phyloP scores from a whole-genome alignment of 768 basidiomycete genomes.

The Naganishia vaughanmartiniae region DNA sequence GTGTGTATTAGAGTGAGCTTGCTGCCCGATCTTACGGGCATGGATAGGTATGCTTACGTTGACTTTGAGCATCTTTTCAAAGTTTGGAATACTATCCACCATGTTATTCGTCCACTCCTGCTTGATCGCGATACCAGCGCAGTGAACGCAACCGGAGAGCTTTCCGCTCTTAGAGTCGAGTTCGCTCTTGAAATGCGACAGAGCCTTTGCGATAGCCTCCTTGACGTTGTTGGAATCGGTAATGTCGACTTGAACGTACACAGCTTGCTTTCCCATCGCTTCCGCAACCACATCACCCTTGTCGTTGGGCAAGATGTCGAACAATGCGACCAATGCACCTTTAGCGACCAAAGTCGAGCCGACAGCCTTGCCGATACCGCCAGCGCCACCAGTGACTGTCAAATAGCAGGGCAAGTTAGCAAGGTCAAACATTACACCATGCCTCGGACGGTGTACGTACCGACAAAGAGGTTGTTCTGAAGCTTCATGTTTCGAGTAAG shows the following conservation, averaged over 20 bases:
- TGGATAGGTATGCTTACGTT: conserved; percentile 35
- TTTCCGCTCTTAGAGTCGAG: conserved; percentile 25
- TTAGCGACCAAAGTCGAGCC: conserved; percentile 31
- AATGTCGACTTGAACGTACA: conserved; percentile 42
- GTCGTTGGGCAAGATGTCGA: conserved; percentile 42
- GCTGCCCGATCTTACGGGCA: not conserved
- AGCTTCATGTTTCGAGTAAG: conserved; percentile 36
- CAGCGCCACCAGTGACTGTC: conserved; percentile 43
- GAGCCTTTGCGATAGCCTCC: conserved; percentile 23
- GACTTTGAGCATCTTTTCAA: conserved; percentile 47
- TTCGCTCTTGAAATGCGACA: conserved; percentile 13
- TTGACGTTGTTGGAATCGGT: conserved; percentile 39
- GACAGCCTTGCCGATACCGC: conserved; percentile 43
- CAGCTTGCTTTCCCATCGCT: conserved; percentile 32
- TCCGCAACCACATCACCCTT: conserved; percentile 37
- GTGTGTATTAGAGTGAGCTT: not conserved
- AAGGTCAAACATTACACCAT: not conserved
- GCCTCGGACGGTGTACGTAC: conserved; percentile 5
- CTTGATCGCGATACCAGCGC: conserved; percentile 34
- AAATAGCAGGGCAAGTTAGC: conserved; percentile 27
- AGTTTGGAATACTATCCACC: conserved; percentile 36
- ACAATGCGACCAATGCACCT: conserved; percentile 42
- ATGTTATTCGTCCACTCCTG: conserved; percentile 35
- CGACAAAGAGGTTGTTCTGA: conserved; percentile 40
- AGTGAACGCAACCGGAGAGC: conserved; percentile 36